These are phyloP conservation scores for Dictyostelium intermedium DNA, from an alignment of 78 protist genomes.

Conservation along the genomic window DNA sequence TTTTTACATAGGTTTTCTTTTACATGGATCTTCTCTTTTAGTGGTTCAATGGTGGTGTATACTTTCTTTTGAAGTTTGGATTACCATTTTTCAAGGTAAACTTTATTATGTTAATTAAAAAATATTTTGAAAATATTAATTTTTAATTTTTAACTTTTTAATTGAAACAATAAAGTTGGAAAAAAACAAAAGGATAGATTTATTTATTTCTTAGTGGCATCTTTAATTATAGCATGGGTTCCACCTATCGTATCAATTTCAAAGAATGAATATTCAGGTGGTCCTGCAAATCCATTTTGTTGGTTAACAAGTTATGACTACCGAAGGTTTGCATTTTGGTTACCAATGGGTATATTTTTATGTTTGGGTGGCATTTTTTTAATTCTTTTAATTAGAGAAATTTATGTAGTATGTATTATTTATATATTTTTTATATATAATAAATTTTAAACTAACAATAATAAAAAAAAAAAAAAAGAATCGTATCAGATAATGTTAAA, in stretches of 20 bases:
- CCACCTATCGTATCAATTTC: background rate
- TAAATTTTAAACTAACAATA: background rate
- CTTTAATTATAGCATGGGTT: background rate
- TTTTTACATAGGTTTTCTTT: background rate
- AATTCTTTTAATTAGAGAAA: conserved; percentile 17
- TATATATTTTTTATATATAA: background rate
- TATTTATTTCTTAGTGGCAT: background rate
- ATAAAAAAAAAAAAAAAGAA: background rate
- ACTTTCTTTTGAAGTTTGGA: conserved; percentile 42
- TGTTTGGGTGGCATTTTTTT: conserved; percentile 14
- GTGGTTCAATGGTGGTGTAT: conserved; percentile 42
- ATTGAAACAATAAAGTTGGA: background rate
- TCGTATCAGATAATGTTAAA: background rate
- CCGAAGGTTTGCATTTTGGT: conserved; percentile 6
- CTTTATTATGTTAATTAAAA: too few relatives aligned
- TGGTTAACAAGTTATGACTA: background rate
- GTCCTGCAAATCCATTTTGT: background rate
- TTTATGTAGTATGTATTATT: conserved; percentile 1
- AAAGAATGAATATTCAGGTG: background rate
- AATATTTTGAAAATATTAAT: too few relatives aligned
- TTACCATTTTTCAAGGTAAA: background rate
- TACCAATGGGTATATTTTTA: conserved; percentile 13
- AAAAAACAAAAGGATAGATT: background rate
- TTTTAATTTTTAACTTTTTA: too few relatives aligned
- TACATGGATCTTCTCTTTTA: background rate